Base-by-base conservation (phyloP, 2,329 filamentous ascomycete genomes). In the Pseudomassariella vexata region DNA sequence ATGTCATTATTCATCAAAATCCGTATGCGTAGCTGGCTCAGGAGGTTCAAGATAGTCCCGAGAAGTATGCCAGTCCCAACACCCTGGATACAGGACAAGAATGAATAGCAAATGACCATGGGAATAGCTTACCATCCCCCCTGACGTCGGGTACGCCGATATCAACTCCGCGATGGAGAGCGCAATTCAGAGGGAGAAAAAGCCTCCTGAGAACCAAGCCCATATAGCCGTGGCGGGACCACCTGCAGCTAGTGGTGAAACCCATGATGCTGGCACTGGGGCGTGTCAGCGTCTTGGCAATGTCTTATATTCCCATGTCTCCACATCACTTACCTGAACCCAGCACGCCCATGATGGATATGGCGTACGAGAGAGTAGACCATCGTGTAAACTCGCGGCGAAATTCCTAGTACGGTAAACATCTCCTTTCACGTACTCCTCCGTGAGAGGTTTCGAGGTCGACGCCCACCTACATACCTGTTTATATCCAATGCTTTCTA, bases 311-410 rank as follows among this genome's bases (percentile, higher is more conserved):
- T 4, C 17, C 7, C 11, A 19, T 9, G 14, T 8, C 12, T 25
- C 8, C n/a, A 9, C 16, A 8, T 3, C 10, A 26, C 20, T 37
- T 4, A 37, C 35, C 35, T 1, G 76, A 80, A n/a, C 76, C 76
- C 2, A 81, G 52, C 3, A 81, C 74, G 19, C 76, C 76, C 5
- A 80, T 57, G 39, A 81, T 77, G 9, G 76, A 79, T 38, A 81
- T 77, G 17, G 76, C 76, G 54, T 80, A 81, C 4, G 76, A 80
- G 4, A 80, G 61, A 3, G 76, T 80, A 4, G 75, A 80, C 74
- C 74, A 80, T 65, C 73, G 76, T 22, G 70, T 79, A 47, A 82
- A 81, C 44, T 81, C 73, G 33, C 77, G 65, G 44, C 64, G 64
- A 17, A 81, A 49, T 50, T 80, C 75, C 76, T 80, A 19, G 9